These are phyloP conservation scores for Plasmodium gonderi DNA, from an alignment of 169 alveolate species.

Conservation along the genomic window DNA sequence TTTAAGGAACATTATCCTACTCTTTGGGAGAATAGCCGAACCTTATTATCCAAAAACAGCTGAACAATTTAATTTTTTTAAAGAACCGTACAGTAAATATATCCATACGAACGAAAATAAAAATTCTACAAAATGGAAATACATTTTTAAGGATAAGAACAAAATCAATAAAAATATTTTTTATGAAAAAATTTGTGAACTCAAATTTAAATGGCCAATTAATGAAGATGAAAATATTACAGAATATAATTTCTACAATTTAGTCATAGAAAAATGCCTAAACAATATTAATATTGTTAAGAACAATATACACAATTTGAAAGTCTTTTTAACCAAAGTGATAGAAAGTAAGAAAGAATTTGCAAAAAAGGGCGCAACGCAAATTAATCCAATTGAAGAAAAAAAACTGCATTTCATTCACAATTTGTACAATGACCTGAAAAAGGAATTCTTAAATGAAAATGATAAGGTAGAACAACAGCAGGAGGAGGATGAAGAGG, in stretches of 20 bases:
- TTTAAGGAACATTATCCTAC: conserved; percentile 39
- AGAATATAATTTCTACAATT: conserved; percentile 54
- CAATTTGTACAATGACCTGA: conserved; percentile 10
- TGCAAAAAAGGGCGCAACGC: background rate
- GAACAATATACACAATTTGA: conserved; percentile 38
- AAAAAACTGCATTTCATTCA: background rate
- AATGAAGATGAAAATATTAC: conserved; percentile 69
- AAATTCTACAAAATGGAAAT: conserved; percentile 42
- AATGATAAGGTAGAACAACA: background rate
- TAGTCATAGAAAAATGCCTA: conserved; percentile 53
- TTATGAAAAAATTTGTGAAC: conserved; percentile 62
- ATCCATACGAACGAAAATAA: conserved; percentile 28
- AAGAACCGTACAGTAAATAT: conserved; percentile 74
- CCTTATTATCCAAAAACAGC: conserved; percentile 59
- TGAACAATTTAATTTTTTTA: conserved; percentile 49
- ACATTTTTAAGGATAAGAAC: conserved; percentile 29
- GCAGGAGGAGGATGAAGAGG: background rate
- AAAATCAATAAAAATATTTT: conserved; percentile 41
- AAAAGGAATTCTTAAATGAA: conserved; percentile 19
- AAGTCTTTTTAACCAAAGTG: conserved; percentile 13
- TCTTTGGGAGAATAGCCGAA: conserved; percentile 69
- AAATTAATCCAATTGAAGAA: background rate
- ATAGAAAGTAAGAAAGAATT: conserved; percentile 16
- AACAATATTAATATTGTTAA: conserved; percentile 35
- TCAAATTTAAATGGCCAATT: conserved; percentile 74